phyloP scores from a whole-genome alignment of 2,329 filamentous ascomycete species.

The Fusarium coffeatum region DNA sequence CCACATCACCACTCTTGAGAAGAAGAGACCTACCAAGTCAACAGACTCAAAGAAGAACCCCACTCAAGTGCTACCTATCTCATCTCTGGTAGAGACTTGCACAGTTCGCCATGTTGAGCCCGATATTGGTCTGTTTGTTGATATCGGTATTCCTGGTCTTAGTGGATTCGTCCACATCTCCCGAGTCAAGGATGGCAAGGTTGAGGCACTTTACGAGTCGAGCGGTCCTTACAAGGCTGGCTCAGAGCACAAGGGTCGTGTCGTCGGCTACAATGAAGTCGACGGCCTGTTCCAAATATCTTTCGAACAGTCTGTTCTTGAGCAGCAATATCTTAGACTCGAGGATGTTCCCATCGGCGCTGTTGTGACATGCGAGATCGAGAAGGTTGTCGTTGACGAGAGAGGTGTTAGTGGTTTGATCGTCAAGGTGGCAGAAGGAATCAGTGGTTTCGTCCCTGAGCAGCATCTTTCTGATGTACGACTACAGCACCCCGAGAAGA shows the following conservation, averaged over 20 bases:
- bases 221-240: constrained; percentile 83
- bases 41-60: constrained; percentile 60
- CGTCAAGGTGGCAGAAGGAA: constrained; percentile 85
- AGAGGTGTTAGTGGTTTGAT: constrained; percentile 85
- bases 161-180: constrained; percentile 96
- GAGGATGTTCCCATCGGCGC: constrained; percentile 88
- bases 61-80: constrained; percentile 72
- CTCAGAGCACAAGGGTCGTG: constrained; percentile 81
- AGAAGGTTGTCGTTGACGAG: constrained; percentile 83
- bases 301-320: constrained; percentile 82
- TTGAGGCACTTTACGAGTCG: constrained; percentile 82
- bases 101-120: constrained; percentile 83
- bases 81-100: constrained; percentile 80
- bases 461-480: constrained; percentile 89
- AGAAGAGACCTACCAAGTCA: constrained; percentile 53
- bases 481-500: constrained; percentile 93
- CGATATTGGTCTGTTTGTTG: constrained; percentile 83
- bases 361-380: constrained; percentile 83
- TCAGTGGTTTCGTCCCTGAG: constrained; percentile 88
- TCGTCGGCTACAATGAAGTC: constrained; percentile 87
- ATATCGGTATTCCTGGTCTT: constrained; percentile 71
- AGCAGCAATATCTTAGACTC: constrained; percentile 89
- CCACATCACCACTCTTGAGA: constrained; percentile 76
- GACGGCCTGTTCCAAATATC: constrained; percentile 90
- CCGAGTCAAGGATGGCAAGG: constrained; percentile 86